phyloP scores from a whole-genome alignment of 345 rosid species.

The Gossypium bickii region DNA sequence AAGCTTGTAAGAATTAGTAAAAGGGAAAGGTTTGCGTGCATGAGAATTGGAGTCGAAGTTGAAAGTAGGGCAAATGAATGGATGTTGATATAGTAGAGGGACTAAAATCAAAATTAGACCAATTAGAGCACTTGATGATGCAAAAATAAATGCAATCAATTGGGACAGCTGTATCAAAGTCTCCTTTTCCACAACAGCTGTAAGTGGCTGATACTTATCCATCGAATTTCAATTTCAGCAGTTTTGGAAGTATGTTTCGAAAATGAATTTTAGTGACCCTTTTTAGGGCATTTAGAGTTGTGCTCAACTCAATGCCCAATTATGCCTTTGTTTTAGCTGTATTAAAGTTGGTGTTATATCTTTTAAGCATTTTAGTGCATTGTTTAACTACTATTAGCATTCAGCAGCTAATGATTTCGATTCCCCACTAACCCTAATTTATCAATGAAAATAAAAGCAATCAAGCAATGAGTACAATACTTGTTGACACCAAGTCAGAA shows the following conservation, averaged over 20 bases:
- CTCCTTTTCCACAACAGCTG: not conserved
- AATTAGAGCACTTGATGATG: too few species aligned
- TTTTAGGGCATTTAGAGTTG: not conserved
- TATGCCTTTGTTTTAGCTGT: not conserved
- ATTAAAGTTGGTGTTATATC: not conserved
- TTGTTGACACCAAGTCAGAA: too few species aligned
- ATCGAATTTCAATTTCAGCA: not conserved
- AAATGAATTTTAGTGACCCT: not conserved
- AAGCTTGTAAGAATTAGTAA: too few species aligned
- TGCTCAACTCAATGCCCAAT: not conserved
- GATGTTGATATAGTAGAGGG: too few species aligned
- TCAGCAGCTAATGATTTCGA: conserved; percentile 6
- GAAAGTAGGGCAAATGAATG: too few species aligned
- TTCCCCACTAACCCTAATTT: conserved; percentile 5
- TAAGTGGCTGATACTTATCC: not conserved
- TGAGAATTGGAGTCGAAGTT: too few species aligned
- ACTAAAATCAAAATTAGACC: too few species aligned
- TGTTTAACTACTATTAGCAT: not conserved
- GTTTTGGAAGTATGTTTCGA: not conserved
- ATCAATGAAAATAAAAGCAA: not conserved
- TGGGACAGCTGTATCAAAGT: not conserved
- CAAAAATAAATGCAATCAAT: not conserved
- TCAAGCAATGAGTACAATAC: not conserved
- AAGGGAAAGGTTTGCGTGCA: too few species aligned
- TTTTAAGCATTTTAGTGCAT: not conserved